Percentiles rank a stretch among this genome's conserved stretches.
Conservation (phyloP, 805 yeast species). For the Pichia heedii region DNA sequence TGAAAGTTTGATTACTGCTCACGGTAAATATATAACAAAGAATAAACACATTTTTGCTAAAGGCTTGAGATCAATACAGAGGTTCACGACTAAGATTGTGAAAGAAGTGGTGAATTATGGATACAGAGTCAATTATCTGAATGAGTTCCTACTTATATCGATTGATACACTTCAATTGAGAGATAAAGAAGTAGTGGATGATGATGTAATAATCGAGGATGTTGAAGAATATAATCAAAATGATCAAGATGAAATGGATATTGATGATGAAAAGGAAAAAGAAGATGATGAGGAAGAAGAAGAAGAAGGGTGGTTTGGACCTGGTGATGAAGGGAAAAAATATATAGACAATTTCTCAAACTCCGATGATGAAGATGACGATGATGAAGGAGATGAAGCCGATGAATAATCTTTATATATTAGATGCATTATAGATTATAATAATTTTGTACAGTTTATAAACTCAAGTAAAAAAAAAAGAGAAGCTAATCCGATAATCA, state of each 20-base stretch:
- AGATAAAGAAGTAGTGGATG: slow-evolving; percentile 16
- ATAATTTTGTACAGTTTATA: neutral
- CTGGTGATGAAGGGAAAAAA: slow-evolving; percentile 21
- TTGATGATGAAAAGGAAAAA: slow-evolving; percentile 22
- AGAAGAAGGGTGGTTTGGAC: slow-evolving; percentile 29
- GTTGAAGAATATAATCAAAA: slow-evolving; percentile 21
- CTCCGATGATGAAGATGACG: slow-evolving; percentile 29
- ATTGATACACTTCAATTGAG: slow-evolving; percentile 3
- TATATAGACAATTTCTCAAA: slow-evolving; percentile 27
- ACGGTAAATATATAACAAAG: slow-evolving; percentile 64
- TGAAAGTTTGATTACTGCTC: slow-evolving; percentile 53
- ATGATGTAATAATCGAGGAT: slow-evolving; percentile 23
- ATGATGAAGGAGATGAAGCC: slow-evolving; percentile 9
- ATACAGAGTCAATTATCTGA: slow-evolving; percentile 45
- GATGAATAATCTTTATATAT: neutral
- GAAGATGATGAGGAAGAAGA: slow-evolving; percentile 25
- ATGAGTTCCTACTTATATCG: slow-evolving; percentile 37
- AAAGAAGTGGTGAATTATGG: slow-evolving; percentile 58
- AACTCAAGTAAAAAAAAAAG: neutral
- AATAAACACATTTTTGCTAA: slow-evolving; percentile 57
- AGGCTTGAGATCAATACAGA: slow-evolving; percentile 59
- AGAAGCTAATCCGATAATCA: neutral
- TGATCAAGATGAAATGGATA: slow-evolving; percentile 21
- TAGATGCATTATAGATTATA: neutral
- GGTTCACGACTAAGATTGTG: slow-evolving; percentile 65